These are phyloP conservation scores for Pelargonium myrrhifolium DNA, from an alignment of 441 rosid species.

Conservation along the genomic window DNA sequence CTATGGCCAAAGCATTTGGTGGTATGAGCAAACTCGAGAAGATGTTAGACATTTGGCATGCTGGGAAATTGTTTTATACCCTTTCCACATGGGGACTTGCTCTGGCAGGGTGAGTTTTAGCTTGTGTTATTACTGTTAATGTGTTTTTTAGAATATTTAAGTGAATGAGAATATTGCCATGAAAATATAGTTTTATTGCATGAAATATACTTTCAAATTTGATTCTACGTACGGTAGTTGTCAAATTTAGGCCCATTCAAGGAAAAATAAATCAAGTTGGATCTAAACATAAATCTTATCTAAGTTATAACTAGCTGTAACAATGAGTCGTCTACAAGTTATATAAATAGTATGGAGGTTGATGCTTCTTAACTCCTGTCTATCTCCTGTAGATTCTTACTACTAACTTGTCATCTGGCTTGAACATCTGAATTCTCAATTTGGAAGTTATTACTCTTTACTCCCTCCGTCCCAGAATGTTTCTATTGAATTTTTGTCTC, in stretches of 20 bases:
- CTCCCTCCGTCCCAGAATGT: too few relatives aligned
- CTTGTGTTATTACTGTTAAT: neutral
- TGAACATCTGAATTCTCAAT: neutral
- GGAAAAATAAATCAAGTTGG: neutral
- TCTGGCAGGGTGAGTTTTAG: constrained; percentile 42
- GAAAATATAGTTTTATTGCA: neutral
- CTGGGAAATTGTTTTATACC: constrained; percentile 67
- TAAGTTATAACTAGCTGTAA: neutral
- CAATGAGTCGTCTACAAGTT: neutral
- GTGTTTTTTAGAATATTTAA: neutral
- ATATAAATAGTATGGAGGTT: neutral
- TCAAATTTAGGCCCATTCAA: neutral
- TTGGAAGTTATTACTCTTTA: neutral
- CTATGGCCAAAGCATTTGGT: constrained; percentile 51
- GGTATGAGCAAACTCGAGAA: constrained; percentile 64
- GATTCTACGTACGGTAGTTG: neutral
- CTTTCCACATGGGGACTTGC: constrained; percentile 87
- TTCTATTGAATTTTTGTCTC: too few relatives aligned
- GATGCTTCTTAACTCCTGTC: neutral
- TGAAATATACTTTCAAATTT: neutral
- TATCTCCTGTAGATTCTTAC: neutral
- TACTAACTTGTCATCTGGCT: neutral
- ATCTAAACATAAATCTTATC: neutral
- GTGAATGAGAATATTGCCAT: neutral
- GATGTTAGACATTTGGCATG: constrained; percentile 72